Evolutionary conservation across 2,329 filamentous ascomycete genomes (phyloP), one percentile per base, ranked within the genome.

Genomic region (Fonsecaea pugnacius): DNA sequence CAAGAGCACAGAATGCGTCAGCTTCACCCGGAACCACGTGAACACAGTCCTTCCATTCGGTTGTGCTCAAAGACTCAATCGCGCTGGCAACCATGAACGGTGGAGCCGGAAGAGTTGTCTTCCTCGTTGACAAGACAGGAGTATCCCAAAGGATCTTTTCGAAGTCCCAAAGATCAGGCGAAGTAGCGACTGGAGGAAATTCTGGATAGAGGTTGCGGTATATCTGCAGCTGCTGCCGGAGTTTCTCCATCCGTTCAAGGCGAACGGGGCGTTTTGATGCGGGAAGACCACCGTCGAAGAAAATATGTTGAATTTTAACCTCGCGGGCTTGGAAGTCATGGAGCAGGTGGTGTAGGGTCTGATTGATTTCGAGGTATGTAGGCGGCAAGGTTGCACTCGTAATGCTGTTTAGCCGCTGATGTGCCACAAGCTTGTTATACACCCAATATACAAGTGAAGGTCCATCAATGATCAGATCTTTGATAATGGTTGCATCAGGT

Each of bases 231-330:
- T 85, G 82, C 3, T 78, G 77, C 7, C 89, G 85, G 24, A 82
- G 85, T 21, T 80, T 82, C 56, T 86, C 79, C 38, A 90, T 80
- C 36, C 92, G 83, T 9, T 83, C 75, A 57, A 88, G 77, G 4
- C 92, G 85, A 6, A 87, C 85, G 0, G 78, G 74, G 36, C 83
- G 81, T 73, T 96, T 96, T 4, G 80, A 76, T 0, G 74, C 64
- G 0, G 94, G 94, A 0, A 98, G 82, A 62, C 86, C 88, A 14
- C 92, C 92, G 75, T 98, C 94, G 71, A 98, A 97, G 74, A 89
- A 92, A 59, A 97, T 53, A 83, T 69, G 88, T 91, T 69, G 35
- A 10, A 57, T 36, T 50, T 57, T 77, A 56, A 90, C 82, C 59
- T 84, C 81, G 63, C 82, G 80, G 2, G 72, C 72, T 56, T 80